These are phyloP conservation scores for Dactylis glomerata DNA, from an alignment of 176 grass and related monocot genomes.

Conservation along the genomic window DNA sequence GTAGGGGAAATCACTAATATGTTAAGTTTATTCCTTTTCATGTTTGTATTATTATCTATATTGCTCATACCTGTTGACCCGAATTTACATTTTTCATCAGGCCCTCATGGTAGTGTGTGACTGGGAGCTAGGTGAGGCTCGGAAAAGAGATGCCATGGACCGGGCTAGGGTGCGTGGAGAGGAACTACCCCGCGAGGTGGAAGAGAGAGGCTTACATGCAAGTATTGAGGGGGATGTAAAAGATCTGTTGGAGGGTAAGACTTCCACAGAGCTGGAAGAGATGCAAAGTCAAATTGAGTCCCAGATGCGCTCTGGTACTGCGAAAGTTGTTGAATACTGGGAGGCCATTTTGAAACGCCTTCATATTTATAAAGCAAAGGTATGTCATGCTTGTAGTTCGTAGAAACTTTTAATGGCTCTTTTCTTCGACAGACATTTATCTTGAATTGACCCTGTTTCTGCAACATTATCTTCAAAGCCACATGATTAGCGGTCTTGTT, in stretches of 20 bases:
- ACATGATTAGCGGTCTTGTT: constrained; percentile 5
- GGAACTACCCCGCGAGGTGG: constrained; percentile 82
- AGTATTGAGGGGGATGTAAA: constrained; percentile 93
- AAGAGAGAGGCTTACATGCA: constrained; percentile 94
- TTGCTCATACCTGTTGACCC: constrained; percentile 5
- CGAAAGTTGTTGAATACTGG: constrained; percentile 99
- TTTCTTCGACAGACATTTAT: background rate
- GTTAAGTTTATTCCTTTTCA: background rate
- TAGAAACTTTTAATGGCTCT: constrained; percentile 6
- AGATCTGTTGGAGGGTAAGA: constrained; percentile 80
- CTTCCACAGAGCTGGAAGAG: constrained; percentile 63
- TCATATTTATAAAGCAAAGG: constrained; percentile 98
- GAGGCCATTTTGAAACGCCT: constrained; percentile 92
- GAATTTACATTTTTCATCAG: constrained; percentile 44
- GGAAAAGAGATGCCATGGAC: constrained; percentile 86
- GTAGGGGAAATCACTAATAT: background rate
- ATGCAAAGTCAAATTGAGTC: constrained; percentile 95
- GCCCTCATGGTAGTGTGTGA: constrained; percentile 89
- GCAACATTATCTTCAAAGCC: constrained; percentile 2
- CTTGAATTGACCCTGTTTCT: background rate
- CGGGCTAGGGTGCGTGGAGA: constrained; percentile 97
- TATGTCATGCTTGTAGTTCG: constrained; percentile 38
- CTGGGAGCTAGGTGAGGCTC: constrained; percentile 84
- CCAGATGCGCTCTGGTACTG: constrained; percentile 92
- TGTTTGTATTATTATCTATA: background rate